These are phyloP conservation scores for Leccinum subtestaceum DNA, from an alignment of 768 basidiomycete species.

Conservation along the genomic window DNA sequence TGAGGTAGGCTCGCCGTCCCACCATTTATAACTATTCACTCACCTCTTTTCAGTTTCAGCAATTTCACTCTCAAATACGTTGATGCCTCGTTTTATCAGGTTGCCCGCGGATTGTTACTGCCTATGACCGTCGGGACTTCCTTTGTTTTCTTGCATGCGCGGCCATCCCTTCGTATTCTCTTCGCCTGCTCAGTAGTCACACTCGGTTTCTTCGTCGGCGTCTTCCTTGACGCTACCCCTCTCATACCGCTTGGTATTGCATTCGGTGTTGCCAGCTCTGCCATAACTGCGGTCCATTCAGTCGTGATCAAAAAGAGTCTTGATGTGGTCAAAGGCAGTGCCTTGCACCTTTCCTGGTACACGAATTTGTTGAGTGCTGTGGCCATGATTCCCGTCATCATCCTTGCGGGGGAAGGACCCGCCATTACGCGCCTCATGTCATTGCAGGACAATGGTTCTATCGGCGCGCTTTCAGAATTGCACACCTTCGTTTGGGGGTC, in stretches of 20 bases:
- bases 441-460: slow-evolving; percentile 38
- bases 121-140: slow-evolving; percentile 94
- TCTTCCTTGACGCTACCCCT: slow-evolving; percentile 70
- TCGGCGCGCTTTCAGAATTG: slow-evolving; percentile 46
- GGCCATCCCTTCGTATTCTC: slow-evolving; percentile 75
- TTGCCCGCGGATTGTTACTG: slow-evolving; percentile 90
- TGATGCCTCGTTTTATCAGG: slow-evolving; percentile 93
- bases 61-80: slow-evolving; percentile 93
- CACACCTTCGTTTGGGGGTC: slow-evolving; percentile 78
- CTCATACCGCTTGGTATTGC: slow-evolving; percentile 63
- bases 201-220: slow-evolving; percentile 85
- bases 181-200: slow-evolving; percentile 80
- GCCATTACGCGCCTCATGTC: slow-evolving; percentile 61
- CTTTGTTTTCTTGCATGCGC: slow-evolving; percentile 67
- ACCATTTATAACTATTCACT: not conserved
- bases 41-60: slow-evolving; percentile 57
- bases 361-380: slow-evolving; percentile 79
- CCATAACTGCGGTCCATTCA: slow-evolving; percentile 87
- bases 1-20: slow-evolving; percentile 55
- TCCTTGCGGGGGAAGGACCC: slow-evolving; percentile 74
- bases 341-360: slow-evolving; percentile 88
- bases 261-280: slow-evolving; percentile 82
- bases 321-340: slow-evolving; percentile 75
- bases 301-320: slow-evolving; percentile 92
- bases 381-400: slow-evolving; percentile 66